Conservation (phyloP, 2,329 filamentous ascomycete species). For the Colletotrichum eleusines region DNA sequence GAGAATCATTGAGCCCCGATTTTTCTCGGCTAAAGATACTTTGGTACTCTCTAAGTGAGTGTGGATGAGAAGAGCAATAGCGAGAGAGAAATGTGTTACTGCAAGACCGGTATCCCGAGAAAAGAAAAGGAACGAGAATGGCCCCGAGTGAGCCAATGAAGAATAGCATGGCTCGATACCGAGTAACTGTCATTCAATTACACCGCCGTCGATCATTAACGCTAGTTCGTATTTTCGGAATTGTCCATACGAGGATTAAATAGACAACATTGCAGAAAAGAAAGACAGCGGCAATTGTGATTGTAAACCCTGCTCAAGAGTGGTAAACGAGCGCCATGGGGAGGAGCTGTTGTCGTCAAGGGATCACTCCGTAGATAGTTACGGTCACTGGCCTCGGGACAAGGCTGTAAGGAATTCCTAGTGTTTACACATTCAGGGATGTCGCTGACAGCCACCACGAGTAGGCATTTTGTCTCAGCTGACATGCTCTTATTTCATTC, state of each 20-base stretch:
- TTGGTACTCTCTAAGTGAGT: not conserved
- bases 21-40: not conserved
- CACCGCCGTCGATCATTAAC: rapidly evolving
- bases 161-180: not conserved
- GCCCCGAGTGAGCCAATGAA: not conserved
- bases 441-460: too few relatives aligned
- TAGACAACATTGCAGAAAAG: not conserved
- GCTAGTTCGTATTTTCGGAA: not conserved
- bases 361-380: too few relatives aligned
- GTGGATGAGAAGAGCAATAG: not conserved
- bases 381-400: too few relatives aligned
- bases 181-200: not conserved
- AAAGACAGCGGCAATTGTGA: not conserved
- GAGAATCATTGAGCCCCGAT: slow-evolving; percentile 21
- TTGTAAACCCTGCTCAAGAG: not conserved
- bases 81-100: slow-evolving; percentile 16
- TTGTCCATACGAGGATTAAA: not conserved
- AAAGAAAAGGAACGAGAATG: not conserved
- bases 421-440: not conserved
- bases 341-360: too few relatives aligned
- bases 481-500: too few relatives aligned
- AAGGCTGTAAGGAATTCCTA: not conserved
- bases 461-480: not conserved
- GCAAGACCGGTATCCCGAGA: not conserved
- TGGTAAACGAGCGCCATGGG: not conserved